Conservation (phyloP, 129 eudicot species). For the Chrysanthemum seticuspe region DNA sequence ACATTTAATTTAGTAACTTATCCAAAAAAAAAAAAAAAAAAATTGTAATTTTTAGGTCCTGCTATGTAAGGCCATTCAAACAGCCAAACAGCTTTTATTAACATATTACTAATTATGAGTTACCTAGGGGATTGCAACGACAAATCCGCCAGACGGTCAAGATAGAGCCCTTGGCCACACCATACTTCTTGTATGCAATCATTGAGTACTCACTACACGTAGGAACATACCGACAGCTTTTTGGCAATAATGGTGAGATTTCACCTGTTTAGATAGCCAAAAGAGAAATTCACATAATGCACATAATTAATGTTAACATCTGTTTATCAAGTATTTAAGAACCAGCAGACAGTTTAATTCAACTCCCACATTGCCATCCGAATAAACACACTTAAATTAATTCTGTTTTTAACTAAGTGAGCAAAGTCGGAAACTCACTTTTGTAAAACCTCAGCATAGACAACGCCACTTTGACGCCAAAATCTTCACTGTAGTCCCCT, state of each 20-base stretch:
- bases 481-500: constrained; percentile 35
- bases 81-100: neutral
- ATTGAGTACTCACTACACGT: constrained; percentile 96
- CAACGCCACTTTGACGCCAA: constrained; percentile 82
- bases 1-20: neutral
- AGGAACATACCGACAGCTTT: constrained; percentile 89
- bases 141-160: constrained; percentile 87
- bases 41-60: neutral
- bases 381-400: constrained; percentile 10
- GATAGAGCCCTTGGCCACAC: constrained; percentile 71
- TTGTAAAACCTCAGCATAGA: constrained; percentile 90
- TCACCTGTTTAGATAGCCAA: constrained; percentile 56
- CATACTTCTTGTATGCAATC: constrained; percentile 97
- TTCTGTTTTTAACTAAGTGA: neutral
- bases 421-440: constrained; percentile 46
- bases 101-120: neutral
- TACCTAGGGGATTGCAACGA: constrained; percentile 97
- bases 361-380: neutral
- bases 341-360: neutral
- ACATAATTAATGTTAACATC: neutral
- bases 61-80: neutral
- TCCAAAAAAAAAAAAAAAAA: neutral
- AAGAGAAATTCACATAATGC: neutral
- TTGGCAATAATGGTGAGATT: constrained; percentile 88
- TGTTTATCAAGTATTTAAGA: neutral